Base-by-base conservation (phyloP, 2,329 filamentous ascomycete genomes). In the Aquanectria penicillioides region DNA sequence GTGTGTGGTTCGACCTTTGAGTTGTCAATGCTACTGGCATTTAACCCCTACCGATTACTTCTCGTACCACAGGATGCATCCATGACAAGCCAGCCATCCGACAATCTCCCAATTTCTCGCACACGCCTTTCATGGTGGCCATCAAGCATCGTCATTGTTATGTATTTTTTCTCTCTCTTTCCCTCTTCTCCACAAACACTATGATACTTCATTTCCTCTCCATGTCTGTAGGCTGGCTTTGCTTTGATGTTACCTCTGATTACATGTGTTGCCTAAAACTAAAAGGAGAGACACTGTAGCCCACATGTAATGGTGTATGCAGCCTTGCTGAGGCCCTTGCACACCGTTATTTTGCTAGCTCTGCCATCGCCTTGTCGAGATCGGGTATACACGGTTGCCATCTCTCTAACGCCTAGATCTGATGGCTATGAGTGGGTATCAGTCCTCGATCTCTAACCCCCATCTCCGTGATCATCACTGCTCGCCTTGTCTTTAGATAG, bases 401-500 rank as follows among this genome's bases (percentile, higher is more conserved):
- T n/a, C n/a, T n/a, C n/a, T n/a, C n/a, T n/a, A n/a, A n/a, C n/a
- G n/a, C n/a, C n/a, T n/a, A n/a, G n/a, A n/a, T n/a, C n/a, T n/a
- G n/a, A n/a, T n/a, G n/a, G n/a, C n/a, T n/a, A n/a, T n/a, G n/a
- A n/a, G n/a, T n/a, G n/a, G n/a, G n/a, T n/a, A n/a, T n/a, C n/a
- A n/a, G n/a, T n/a, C n/a, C n/a, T n/a, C n/a, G n/a, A n/a, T n/a
- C n/a, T n/a, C n/a, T n/a, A n/a, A n/a, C n/a, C n/a, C n/a, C n/a
- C n/a, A n/a, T n/a, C n/a, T n/a, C n/a, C n/a, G n/a, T n/a, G n/a
- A n/a, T 33, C 28, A 12, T 50, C 25, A 5, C 29, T 22, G 13
- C 23, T 34, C 36, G 20, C 28, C 20, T 11, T 49, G 12, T 34
- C 31, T 10, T 77, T 75, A 91, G 67, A 92, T 92, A 3, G 89